These are phyloP conservation scores for Psilocybe azurescens DNA, from an alignment of 768 basidiomycete genomes.

Conservation along the genomic window DNA sequence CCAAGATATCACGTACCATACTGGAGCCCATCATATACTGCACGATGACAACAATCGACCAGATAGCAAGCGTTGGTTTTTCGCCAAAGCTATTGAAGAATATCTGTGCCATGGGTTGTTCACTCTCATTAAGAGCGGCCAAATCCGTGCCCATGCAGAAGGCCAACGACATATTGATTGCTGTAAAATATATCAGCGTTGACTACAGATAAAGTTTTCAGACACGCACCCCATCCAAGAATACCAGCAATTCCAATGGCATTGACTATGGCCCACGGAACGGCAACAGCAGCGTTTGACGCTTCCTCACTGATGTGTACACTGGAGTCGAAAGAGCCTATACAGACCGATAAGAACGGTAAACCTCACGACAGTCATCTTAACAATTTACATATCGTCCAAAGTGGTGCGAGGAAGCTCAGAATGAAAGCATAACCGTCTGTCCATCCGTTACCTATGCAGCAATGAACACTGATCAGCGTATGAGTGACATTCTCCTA, in stretches of 20 bases:
- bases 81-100: slow-evolving; percentile 54
- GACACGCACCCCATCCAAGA: slow-evolving; percentile 59
- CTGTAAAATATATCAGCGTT: slow-evolving; percentile 27
- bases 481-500: background rate
- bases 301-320: slow-evolving; percentile 78
- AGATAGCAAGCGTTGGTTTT: slow-evolving; percentile 40
- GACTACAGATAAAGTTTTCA: background rate
- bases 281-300: slow-evolving; percentile 67
- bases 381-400: slow-evolving; percentile 42
- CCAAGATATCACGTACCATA: slow-evolving; percentile 37
- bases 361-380: background rate
- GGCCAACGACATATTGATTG: slow-evolving; percentile 64
- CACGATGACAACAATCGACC: slow-evolving; percentile 43
- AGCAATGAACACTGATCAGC: background rate
- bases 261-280: slow-evolving; percentile 69
- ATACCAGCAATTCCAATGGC: slow-evolving; percentile 61
- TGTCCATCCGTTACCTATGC: slow-evolving; percentile 58
- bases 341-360: background rate
- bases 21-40: slow-evolving; percentile 68
- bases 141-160: slow-evolving; percentile 66
- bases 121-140: slow-evolving; percentile 44
- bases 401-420: slow-evolving; percentile 47
- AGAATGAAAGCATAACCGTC: slow-evolving; percentile 62
- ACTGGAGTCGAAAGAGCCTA: slow-evolving; percentile 54
- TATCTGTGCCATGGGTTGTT: slow-evolving; percentile 67